Evolutionary conservation across 2,329 filamentous ascomycete genomes (phyloP).

Genomic region (Xylaria sp.): DNA sequence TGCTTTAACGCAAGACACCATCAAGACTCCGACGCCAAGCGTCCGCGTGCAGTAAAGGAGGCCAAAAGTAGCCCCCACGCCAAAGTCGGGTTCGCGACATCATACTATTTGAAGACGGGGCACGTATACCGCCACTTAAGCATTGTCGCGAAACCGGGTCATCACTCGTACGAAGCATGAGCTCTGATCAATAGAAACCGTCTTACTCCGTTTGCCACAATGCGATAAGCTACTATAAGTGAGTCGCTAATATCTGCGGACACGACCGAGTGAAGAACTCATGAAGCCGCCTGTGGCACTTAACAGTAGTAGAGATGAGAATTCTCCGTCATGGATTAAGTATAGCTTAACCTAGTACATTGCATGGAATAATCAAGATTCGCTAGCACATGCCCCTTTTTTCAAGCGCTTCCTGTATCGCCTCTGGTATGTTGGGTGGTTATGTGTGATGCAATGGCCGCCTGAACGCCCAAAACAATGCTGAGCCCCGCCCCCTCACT

Average conservation of each 20-base stretch:
- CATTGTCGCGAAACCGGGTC: not conserved
- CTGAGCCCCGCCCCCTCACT: slow-evolving; percentile 22
- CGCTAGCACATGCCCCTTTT: not conserved
- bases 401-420: slow-evolving; percentile 3
- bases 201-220: not conserved
- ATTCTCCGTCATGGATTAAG: slow-evolving; percentile 19
- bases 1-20: slow-evolving; percentile 15
- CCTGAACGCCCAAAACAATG: slow-evolving; percentile 38
- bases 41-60: not conserved
- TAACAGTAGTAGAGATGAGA: slow-evolving; percentile 30
- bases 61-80: not conserved
- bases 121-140: not conserved
- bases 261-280: not conserved
- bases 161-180: not conserved
- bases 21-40: not conserved
- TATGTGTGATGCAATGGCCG: slow-evolving; percentile 31
- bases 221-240: no score
- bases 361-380: slow-evolving; percentile 1
- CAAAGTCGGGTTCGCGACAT: not conserved
- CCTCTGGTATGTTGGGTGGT: slow-evolving; percentile 9
- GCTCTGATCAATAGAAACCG: not conserved
- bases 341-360: slow-evolving; percentile 17
- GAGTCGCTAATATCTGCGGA: not conserved
- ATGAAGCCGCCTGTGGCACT: not conserved
- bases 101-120: not conserved